Evolutionary conservation across 352 stramenopile species (phyloP).

Genomic region (Phytophthora aleatoria): DNA sequence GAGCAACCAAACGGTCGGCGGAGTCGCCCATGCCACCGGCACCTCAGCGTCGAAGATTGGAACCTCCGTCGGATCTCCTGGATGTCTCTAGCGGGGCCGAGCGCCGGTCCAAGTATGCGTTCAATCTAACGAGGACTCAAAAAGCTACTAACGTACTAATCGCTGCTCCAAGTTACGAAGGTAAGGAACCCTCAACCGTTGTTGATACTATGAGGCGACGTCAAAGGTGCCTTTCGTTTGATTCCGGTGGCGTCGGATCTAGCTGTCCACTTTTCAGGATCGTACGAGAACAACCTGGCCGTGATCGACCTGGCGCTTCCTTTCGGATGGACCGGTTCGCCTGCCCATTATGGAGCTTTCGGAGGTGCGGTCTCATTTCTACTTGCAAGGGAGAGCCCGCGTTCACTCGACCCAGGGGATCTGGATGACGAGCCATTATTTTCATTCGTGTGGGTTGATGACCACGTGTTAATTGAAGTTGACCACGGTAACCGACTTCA

Average conservation of each 20-base stretch:
- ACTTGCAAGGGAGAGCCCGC: not conserved
- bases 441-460: not conserved
- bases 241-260: not conserved
- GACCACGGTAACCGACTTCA: not conserved
- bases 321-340: not conserved
- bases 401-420: not conserved
- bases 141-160: not conserved
- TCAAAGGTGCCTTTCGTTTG: not conserved
- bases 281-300: not conserved
- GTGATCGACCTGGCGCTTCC: not conserved
- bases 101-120: not conserved
- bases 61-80: too few species aligned
- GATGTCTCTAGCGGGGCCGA: not conserved
- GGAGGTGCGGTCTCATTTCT: not conserved
- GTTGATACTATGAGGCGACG: conserved; percentile 5
- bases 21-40: not conserved
- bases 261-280: not conserved
- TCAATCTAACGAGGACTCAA: not conserved
- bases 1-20: not conserved
- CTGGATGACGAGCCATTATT: not conserved
- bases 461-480: not conserved
- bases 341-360: not conserved
- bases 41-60: too few species aligned
- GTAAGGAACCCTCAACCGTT: conserved; percentile 3
- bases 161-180: not conserved